Base-by-base conservation (phyloP, 495 filamentous ascomycete species). In the Penicillium arizonense region DNA sequence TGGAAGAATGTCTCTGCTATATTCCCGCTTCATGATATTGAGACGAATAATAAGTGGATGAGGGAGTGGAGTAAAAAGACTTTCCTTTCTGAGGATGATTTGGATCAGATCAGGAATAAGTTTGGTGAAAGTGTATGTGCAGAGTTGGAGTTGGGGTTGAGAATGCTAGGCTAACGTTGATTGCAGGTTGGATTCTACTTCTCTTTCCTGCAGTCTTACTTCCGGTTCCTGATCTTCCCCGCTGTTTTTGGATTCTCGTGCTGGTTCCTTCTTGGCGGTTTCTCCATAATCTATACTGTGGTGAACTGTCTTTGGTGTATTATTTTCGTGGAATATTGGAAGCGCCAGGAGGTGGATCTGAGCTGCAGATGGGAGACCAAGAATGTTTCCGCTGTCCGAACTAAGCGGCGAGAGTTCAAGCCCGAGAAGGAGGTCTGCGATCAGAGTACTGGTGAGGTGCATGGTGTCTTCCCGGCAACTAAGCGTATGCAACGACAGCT, bases 291-390 rank as follows among this genome's bases (percentile, higher is more conserved):
- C 35, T 98, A 96, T 58, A 88, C 88, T 3, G 61, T 93, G 10
- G 81, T 89, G 36, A 96, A 88, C 64, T 84, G 83, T 28, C 74
- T 97, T 4, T 96, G 93, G 92, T 87, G 87, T 47, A 84, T 96
- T 2, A 73, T 92, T 18, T 97, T 98, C 61, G 87, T 96, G 35
- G 94, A 98, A 69, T 96, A 90, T 66, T 98, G 94, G 94, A 96
- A 94, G 73, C 87, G 88, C 52, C 89, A 96, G 71, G 92, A 98
- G 68, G 77, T 87, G 11, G 95, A 98, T 67, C 75, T 97, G 10
- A 88, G 89, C 18, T 85, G 96, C 32, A 85, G 90, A 39, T 98
- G 94, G 94, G 88, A 91, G 20, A 93, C 96, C 10, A 87, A 88
- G 37, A 88, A 88, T 12, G 90, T 96, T 14, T 91, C 90, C 4